Base-by-base conservation (phyloP, 2,329 filamentous ascomycete species). In the Ilyonectria mors-panacis region DNA sequence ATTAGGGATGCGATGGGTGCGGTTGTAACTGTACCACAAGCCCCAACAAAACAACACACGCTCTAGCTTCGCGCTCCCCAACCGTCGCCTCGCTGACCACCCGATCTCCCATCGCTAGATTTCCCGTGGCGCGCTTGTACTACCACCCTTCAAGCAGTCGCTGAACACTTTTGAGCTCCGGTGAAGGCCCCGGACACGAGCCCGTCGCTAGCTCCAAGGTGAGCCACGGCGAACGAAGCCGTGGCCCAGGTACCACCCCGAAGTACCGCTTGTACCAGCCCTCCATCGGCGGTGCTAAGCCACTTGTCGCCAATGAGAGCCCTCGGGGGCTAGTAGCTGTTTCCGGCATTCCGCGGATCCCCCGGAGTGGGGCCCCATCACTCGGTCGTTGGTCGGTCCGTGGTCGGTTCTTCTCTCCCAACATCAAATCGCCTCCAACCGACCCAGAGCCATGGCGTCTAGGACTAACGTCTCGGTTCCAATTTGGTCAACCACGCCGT, bases 331-430 rank as follows among this genome's bases (percentile, higher is more conserved):
- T 37, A 26, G 57, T 50, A 33, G 63, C 47, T 45, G 50, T 50
- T 28, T 28, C 63, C 63, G 51, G 63, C 50, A 37, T 19, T 60
- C 56, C 63, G 56, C 63, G 63, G 63, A 50, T 35, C 15, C 47
- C 50, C 53, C 63, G 63, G 53, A 17, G 58, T 51, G 58, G 58
- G 26, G 47, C 30, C 15, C 63, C 57, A 57, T 37, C 26, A 42
- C 42, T 61, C 63, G 63, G 57, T 61, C 39, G 28, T 61, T 65
- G 57, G 44, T 65, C 63, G 63, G 63, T 63, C 59, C 58, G 58
- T 59, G 17, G 59, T 57, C 58, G 63, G 58, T 48, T 55, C 37
- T 45, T 47, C 50, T 51, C 44, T 33, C 30, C 30, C 44, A 45
- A 21, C 44, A 45, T 6, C 44, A 45, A 21, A 15, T 12, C 48